phyloP scores from a whole-genome alignment of 148 eudicot genomes.

The Polygonum maritimum region DNA sequence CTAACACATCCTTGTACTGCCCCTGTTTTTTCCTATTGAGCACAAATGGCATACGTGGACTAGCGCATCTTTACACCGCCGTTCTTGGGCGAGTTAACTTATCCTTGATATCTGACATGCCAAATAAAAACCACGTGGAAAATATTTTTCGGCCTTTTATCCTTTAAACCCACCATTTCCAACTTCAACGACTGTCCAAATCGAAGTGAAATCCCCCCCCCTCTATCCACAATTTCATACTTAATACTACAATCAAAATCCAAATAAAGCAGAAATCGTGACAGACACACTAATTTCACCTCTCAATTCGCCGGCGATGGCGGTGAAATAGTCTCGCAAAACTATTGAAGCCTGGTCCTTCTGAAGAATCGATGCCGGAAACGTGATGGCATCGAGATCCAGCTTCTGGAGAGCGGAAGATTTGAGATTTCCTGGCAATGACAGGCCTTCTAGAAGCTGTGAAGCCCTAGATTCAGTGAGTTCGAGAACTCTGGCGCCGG shows the following conservation, averaged over 20 bases:
- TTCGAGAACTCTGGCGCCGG: conserved; percentile 27
- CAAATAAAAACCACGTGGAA: too few species aligned
- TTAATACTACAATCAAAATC: not conserved
- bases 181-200: not conserved
- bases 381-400: conserved; percentile 12
- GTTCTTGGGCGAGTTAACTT: too few species aligned
- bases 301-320: conserved; percentile 44
- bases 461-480: conserved; percentile 38
- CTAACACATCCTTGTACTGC: too few species aligned
- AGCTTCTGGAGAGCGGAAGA: conserved; percentile 32
- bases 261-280: not conserved
- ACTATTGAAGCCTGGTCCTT: conserved; percentile 21
- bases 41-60: too few species aligned
- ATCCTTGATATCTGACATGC: too few species aligned
- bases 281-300: conserved; percentile 18
- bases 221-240: not conserved
- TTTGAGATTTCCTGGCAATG: conserved; percentile 37
- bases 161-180: not conserved
- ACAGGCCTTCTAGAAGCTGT: conserved; percentile 25
- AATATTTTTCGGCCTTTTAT: too few species aligned
- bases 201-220: not conserved
- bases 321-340: conserved; percentile 32
- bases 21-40: too few species aligned
- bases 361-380: conserved; percentile 20
- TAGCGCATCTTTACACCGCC: too few species aligned